Evolutionary conservation across 2,329 filamentous ascomycete genomes (phyloP).

Genomic region (Arthrobotrys sphaeroides): DNA sequence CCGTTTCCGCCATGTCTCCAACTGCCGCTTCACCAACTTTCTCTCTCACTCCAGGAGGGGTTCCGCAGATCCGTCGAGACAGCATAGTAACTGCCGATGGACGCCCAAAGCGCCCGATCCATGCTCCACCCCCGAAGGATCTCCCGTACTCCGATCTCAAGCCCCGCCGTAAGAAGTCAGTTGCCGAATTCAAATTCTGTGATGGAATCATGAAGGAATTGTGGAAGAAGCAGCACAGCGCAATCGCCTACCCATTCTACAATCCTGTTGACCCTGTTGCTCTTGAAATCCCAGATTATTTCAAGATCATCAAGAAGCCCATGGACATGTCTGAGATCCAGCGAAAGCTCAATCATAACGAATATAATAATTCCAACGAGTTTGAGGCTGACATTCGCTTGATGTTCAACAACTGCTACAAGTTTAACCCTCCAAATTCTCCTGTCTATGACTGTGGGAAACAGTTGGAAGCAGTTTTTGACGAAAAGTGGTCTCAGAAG

Average conservation of each 20-base stretch:
- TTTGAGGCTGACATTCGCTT: slow-evolving; percentile 83
- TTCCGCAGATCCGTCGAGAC: slow-evolving; percentile 84
- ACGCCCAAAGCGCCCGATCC: slow-evolving; percentile 90
- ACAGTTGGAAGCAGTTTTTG: slow-evolving; percentile 78
- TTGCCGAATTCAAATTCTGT: slow-evolving; percentile 89
- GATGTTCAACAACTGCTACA: slow-evolving; percentile 88
- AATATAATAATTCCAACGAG: slow-evolving; percentile 83
- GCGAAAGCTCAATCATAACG: slow-evolving; percentile 79
- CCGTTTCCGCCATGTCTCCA: slow-evolving; percentile 62
- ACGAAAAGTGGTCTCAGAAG: slow-evolving; percentile 79
- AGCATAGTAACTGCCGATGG: slow-evolving; percentile 75
- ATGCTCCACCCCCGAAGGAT: slow-evolving; percentile 88
- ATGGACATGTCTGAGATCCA: slow-evolving; percentile 86
- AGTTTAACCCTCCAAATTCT: slow-evolving; percentile 86
- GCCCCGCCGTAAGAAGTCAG: slow-evolving; percentile 88
- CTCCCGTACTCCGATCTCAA: slow-evolving; percentile 84
- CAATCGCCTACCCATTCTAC: slow-evolving; percentile 78
- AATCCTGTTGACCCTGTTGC: slow-evolving; percentile 91
- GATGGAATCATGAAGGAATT: slow-evolving; percentile 82
- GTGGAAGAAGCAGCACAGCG: slow-evolving; percentile 75
- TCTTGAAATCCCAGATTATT: slow-evolving; percentile 90
- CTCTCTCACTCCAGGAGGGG: slow-evolving; percentile 78
- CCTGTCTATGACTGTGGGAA: slow-evolving; percentile 77
- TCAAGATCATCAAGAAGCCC: slow-evolving; percentile 92
- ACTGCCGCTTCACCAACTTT: slow-evolving; percentile 70